Base-by-base conservation (phyloP, 208 protist genomes). In the Crithidia brevicula region DNA sequence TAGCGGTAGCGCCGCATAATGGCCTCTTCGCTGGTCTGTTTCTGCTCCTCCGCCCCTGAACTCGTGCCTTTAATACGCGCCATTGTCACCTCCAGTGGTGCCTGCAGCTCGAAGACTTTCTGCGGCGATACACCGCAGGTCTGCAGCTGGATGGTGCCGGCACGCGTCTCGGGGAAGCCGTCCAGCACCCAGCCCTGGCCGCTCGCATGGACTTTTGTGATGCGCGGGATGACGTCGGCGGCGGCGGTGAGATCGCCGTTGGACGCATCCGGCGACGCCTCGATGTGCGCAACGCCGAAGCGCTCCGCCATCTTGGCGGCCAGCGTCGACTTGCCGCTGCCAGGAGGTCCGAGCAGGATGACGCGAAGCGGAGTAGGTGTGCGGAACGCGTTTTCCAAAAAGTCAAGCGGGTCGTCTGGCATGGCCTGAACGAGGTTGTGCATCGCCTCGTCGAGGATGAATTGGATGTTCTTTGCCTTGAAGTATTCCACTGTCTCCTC, bases 251-350 rank as follows among this genome's bases (percentile, higher is more conserved):
- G 70, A n/a, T 50, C 79, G 30, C 28, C 60, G 7, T 49, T 61
- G 27, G 77, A 79, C 33, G 97, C 83, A 0, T 96, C 46, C 52
- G 97, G 87, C 23, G 92, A 84, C 3, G 93, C 88, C 22, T 72
- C 75, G 30, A 98, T 77, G 72, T 98, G 94, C 25, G 86, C 50
- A 0, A 96, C 56, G 25, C 79, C 80, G 70, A 94, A 98, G n/a
- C 89, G 72, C 28, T 93, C 70, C 13, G 88, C 89, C 20, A 99
- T 73, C 25, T 69, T 51, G 5, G 82, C 77, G 8, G 82, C 91
- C 64, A 97, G 88, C 10, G 95, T 98, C 5, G 89, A 95, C 65
- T 98, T 99, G 27, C 97, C 97, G 57, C 82, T 82, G 16, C 89
- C 95, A 0, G 92, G 89, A 1, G 87, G 77, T 0, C 97, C 97